Evolutionary conservation across 352 stramenopile species (phyloP).

Genomic region (Phytophthora ramorum): DNA sequence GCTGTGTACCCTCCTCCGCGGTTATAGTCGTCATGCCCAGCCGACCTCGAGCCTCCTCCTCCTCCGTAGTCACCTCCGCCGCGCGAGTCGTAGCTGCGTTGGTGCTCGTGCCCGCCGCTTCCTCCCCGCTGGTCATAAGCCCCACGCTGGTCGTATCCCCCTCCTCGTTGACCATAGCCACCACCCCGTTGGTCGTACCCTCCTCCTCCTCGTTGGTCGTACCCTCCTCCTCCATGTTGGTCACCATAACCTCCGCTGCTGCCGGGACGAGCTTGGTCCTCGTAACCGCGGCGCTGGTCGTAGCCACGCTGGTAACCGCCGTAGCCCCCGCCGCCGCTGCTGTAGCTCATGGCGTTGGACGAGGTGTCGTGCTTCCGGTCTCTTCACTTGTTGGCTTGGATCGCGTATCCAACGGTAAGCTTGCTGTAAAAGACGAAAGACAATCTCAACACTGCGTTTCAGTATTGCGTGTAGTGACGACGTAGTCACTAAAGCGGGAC

Average conservation of each 20-base stretch:
- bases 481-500: not conserved
- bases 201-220: constrained; percentile 13
- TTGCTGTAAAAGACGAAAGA: not conserved
- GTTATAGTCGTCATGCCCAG: constrained; percentile 22
- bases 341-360: constrained; percentile 23
- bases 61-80: constrained; percentile 5
- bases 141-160: constrained; percentile 19
- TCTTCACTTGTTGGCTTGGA: not conserved
- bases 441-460: not conserved
- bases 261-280: constrained; percentile 13
- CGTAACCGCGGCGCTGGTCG: constrained; percentile 22
- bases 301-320: constrained; percentile 20
- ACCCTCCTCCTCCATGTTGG: not conserved
- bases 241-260: constrained; percentile 8
- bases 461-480: not conserved
- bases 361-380: not conserved
- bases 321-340: constrained; percentile 17
- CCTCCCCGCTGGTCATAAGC: constrained; percentile 20
- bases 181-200: constrained; percentile 11
- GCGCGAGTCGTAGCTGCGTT: constrained; percentile 2
- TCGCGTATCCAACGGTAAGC: constrained; percentile 11
- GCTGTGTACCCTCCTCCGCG: not conserved
- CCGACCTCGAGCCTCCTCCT: not conserved
- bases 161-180: constrained; percentile 19
- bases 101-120: not conserved